Conservation (phyloP, 331 rosid genomes). For the Acacia pycnantha region DNA sequence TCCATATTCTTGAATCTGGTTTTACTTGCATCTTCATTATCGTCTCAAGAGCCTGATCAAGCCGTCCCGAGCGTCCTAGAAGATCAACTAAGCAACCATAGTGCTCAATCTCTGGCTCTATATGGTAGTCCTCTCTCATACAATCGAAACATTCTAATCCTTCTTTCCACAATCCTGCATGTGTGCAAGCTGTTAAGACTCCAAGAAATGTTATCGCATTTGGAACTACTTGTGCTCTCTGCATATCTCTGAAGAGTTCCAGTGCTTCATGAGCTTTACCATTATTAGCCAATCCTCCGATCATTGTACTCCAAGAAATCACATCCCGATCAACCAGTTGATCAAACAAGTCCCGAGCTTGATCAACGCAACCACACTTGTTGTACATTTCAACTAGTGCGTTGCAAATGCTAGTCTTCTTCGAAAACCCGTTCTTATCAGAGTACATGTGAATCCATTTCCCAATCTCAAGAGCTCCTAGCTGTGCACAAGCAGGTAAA, state of each 20-base stretch:
- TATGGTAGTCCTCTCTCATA: conserved; percentile 38
- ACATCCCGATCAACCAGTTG: conserved; percentile 59
- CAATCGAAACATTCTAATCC: conserved; percentile 55
- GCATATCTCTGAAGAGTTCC: conserved; percentile 56
- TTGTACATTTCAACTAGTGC: conserved; percentile 77
- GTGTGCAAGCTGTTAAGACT: conserved; percentile 66
- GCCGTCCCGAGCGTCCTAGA: conserved; percentile 60
- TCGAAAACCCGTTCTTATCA: conserved; percentile 36
- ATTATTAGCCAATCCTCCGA: conserved; percentile 64
- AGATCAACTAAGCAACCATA: conserved; percentile 84
- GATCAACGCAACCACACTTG: conserved; percentile 65
- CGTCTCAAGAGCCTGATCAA: conserved; percentile 55
- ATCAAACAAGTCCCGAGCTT: conserved; percentile 55
- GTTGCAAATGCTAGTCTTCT: conserved; percentile 45
- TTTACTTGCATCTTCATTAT: conserved; percentile 64
- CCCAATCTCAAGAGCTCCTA: conserved; percentile 80
- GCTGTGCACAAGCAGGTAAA: conserved; percentile 69
- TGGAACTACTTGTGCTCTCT: conserved; percentile 38
- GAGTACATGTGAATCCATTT: conserved; percentile 78
- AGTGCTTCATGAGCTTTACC: conserved; percentile 64
- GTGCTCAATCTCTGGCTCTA: conserved; percentile 65
- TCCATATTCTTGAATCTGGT: conserved; percentile 79
- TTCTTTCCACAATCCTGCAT: conserved; percentile 68
- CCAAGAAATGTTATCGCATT: conserved; percentile 73
- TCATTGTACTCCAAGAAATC: conserved; percentile 80